These are phyloP conservation scores for Heliophila coronopifolia DNA, from an alignment of 441 rosid genomes.

Conservation along the genomic window DNA sequence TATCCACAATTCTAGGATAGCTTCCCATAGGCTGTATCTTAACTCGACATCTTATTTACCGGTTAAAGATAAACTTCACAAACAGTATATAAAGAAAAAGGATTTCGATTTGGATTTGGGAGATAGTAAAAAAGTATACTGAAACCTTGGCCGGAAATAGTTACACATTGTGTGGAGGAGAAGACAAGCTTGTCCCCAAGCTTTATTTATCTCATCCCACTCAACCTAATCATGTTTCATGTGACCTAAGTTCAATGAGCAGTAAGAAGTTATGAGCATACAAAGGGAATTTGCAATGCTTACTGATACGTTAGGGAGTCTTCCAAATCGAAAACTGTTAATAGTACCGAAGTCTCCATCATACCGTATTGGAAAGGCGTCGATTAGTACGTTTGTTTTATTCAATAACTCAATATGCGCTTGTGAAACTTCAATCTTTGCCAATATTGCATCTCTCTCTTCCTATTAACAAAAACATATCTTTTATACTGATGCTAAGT, in stretches of 20 bases:
- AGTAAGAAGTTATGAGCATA: constrained; percentile 1
- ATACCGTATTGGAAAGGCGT: constrained; percentile 86
- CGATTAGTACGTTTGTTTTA: constrained; percentile 73
- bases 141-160: constrained; percentile 85
- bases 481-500: constrained; percentile 14
- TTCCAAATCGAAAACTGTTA: constrained; percentile 92
- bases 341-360: constrained; percentile 99
- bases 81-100: no score
- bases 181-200: constrained; percentile 99
- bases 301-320: constrained; percentile 87
- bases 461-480: constrained; percentile 46
- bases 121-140: constrained; percentile 55
- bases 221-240: constrained; percentile 59
- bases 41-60: constrained; percentile 55
- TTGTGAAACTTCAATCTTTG: constrained; percentile 92
- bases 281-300: constrained; percentile 11
- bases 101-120: no score
- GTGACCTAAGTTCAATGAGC: constrained; percentile 10
- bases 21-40: constrained; percentile 97
- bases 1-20: constrained; percentile 90
- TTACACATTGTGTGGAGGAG: constrained; percentile 94
- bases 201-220: constrained; percentile 99
- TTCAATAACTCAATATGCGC: constrained; percentile 91
- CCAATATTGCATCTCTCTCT: constrained; percentile 91
- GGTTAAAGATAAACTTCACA: constrained; percentile 38